Base-by-base conservation (phyloP, 2,329 filamentous ascomycete genomes). In the Cordyceps cicadae region DNA sequence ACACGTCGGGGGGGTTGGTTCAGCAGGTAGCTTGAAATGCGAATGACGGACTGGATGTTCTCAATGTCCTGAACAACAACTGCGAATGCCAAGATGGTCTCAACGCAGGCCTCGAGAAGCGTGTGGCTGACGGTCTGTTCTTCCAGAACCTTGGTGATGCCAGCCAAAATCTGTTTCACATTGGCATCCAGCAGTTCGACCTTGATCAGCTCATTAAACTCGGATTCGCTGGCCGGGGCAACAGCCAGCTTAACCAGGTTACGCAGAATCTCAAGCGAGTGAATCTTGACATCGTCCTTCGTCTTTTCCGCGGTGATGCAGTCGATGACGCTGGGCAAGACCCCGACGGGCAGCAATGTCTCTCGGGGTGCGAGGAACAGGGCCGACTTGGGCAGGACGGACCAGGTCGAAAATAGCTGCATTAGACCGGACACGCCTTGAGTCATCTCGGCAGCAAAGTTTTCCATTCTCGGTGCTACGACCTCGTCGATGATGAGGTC, bases 401-500 rank as follows among this genome's bases (percentile, higher is more conserved):
- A 87, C 89, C 93, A 96, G 1, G 88, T 89, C 3, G 85, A 86
- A 64, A 99, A 85, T 5, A 99, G 78, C 64, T 87, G 87, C 63
- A 97, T 81, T 46, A 92, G 82, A 17, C 87, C 89, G 3, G 94
- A 97, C 8, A 97, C 80, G 15, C 91, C 90, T 70, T 99, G 92
- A 0, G 91, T 89, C 49, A 90, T 96, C 75, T 99, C 94, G 5
- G 83, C 79, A 0, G 92, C 85, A 59, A 99, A 83, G 61, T 89
- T 90, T 2, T 87, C 82, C 19, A 97, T 77, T 65, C 91, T 83
- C 19, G 90, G 90, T 56, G 84, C 85, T 51, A 99, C 80, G 29
- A 95, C 77, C 68, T 96, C 87, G 32, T 82, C 77, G 58, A 94
- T 84, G 56, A 97, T 87, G 0, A 82, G 73, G 9, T 83, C 79